These are phyloP conservation scores for Alternaria rosae DNA, from an alignment of 2,329 filamentous ascomycete species.

Conservation along the genomic window DNA sequence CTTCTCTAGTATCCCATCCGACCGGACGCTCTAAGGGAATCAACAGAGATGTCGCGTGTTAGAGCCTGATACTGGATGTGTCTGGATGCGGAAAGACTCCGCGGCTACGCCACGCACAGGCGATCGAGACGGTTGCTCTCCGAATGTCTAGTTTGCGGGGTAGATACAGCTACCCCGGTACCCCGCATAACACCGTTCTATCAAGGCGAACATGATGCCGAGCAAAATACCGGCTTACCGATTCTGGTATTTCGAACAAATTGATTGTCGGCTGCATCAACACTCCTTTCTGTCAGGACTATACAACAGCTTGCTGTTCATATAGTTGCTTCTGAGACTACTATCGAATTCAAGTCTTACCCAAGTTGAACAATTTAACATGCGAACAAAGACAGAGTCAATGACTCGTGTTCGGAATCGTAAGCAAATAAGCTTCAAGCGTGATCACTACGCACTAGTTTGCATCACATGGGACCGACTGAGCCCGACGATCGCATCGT, in stretches of 20 bases:
- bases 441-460: neutral
- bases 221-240: constrained; percentile 5
- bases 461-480: neutral
- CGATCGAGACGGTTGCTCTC: constrained; percentile 18
- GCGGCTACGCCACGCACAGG: constrained; percentile 7
- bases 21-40: constrained; percentile 13
- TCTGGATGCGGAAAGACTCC: constrained; percentile 15
- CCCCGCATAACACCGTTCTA: constrained; percentile 26
- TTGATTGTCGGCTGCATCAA: neutral
- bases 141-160: constrained; percentile 28
- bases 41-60: constrained; percentile 13
- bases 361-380: neutral
- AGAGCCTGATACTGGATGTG: neutral
- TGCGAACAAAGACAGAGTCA: neutral
- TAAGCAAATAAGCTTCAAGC: neutral
- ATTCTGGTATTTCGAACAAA: constrained; percentile 1
- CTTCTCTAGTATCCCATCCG: constrained; percentile 15
- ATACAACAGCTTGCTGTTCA: too few species aligned
- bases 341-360: neutral
- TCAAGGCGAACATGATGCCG: neutral
- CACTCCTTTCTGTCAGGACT: neutral
- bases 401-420: neutral
- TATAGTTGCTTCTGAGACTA: neutral
- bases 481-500: neutral
- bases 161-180: constrained; percentile 14